Evolutionary conservation across 2,329 filamentous ascomycete genomes (phyloP), one percentile per base, ranked within the genome.

Genomic region (Zelopaecilomyces penicillatus): DNA sequence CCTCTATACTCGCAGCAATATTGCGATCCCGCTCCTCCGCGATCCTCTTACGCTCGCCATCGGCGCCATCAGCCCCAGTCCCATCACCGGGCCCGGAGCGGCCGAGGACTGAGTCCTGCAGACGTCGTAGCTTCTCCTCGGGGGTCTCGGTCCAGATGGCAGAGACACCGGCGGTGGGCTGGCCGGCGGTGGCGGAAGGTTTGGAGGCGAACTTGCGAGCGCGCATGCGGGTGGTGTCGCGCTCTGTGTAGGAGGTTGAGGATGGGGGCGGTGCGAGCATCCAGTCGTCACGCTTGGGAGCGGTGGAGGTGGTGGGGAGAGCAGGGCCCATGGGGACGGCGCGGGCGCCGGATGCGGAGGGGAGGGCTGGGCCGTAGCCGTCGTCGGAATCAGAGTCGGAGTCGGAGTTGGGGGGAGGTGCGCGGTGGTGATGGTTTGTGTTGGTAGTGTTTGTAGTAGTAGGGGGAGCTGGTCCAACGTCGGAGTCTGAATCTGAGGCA

Each of bases 131-230:
- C 63, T 94, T 95, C 65, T 96, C 78, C 60, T 91, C 86, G 0
- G 88, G 86, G 6, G 88, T 95, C 64, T 97, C 91, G 1, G 87
- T 90, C 91, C 91, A 97, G 37, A 91, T 80, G 26, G 79, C 80
- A 57, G 78, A 76, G 38, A 87, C 74, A 4, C 61, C 64, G 7
- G 56, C 50, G 5, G 60, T 58, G 4, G 67, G 66, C 5, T 76
- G 75, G 19, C 19, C 19, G 30, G 55, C 49, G 0, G 54, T 43
- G 1, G 61, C 55, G 4, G 61, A 59, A 3, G 67, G 67, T 4
- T 76, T 75, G 33, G 84, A 85, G 42, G 87, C 82, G 69, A 96
- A 97, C 53, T 87, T 89, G 49, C 88, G 83, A 51, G 80, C 83
- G 55, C 83, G 82, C 48, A 91, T 71, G 63, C 90, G 90, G 4